Conservation (phyloP, 768 basidiomycete genomes). For the Panus rudis region DNA sequence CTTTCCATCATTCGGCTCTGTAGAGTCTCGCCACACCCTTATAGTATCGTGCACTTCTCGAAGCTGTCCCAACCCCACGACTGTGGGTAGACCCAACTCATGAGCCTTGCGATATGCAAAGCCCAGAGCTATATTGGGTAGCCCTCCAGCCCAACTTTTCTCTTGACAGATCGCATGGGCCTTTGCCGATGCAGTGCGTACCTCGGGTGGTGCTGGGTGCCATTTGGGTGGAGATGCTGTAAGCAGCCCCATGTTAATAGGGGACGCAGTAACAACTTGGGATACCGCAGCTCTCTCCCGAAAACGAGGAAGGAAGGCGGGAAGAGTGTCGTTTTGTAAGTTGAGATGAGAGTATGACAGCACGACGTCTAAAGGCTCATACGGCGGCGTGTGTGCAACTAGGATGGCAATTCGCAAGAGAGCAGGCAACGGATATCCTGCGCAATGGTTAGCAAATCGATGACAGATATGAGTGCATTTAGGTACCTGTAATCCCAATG, state of each 20-base stretch:
- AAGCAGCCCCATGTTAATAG: slow-evolving; percentile 79
- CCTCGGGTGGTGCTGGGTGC: slow-evolving; percentile 64
- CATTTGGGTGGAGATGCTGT: slow-evolving; percentile 51
- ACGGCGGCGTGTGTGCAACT: slow-evolving; percentile 58
- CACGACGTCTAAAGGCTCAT: slow-evolving; percentile 68
- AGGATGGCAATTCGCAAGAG: slow-evolving; percentile 79
- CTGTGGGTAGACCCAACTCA: slow-evolving; percentile 47
- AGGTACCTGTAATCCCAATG: slow-evolving; percentile 74
- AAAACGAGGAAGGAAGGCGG: slow-evolving; percentile 49
- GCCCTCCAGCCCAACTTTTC: slow-evolving; percentile 35
- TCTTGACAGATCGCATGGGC: slow-evolving; percentile 25
- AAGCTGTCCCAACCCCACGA: slow-evolving; percentile 64
- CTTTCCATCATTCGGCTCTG: slow-evolving; percentile 29
- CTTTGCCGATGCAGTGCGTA: slow-evolving; percentile 37
- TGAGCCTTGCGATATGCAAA: slow-evolving; percentile 52
- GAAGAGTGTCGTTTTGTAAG: slow-evolving; percentile 62
- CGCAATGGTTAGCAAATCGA: not conserved
- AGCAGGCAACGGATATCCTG: slow-evolving; percentile 77
- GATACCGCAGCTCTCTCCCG: slow-evolving; percentile 54
- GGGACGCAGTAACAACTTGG: slow-evolving; percentile 73
- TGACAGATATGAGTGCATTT: not conserved
- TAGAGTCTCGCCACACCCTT: slow-evolving; percentile 57
- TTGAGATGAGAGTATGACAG: slow-evolving; percentile 79
- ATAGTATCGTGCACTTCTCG: slow-evolving; percentile 72
- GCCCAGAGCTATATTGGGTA: slow-evolving; percentile 67